Conservation (phyloP, 345 rosid genomes). For the Hirschfeldia incana region DNA sequence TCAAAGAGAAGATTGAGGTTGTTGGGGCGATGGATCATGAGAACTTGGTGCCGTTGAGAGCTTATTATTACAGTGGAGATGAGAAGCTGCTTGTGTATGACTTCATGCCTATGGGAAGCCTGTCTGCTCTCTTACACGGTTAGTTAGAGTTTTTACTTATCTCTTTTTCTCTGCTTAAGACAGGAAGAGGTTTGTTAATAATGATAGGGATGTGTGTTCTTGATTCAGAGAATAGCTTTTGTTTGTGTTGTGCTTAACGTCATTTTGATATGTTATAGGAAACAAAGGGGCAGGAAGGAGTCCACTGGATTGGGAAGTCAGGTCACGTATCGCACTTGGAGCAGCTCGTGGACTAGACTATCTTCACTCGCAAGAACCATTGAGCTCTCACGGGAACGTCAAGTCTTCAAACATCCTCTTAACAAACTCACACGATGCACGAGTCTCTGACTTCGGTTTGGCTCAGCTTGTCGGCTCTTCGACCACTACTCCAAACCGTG, state of each 20-base stretch:
- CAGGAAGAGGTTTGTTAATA: neutral
- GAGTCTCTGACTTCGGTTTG: constrained; percentile 91
- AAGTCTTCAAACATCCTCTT: constrained; percentile 91
- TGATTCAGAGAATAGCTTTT: neutral
- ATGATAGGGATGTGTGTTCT: neutral
- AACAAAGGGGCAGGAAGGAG: constrained; percentile 91
- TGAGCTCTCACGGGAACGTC: constrained; percentile 82
- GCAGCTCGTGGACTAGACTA: constrained; percentile 84
- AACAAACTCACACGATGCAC: constrained; percentile 64
- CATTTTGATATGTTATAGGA: constrained; percentile 46
- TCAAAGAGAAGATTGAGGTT: constrained; percentile 76
- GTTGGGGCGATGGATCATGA: constrained; percentile 93
- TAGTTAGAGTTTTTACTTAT: too few relatives aligned
- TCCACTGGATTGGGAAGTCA: constrained; percentile 80
- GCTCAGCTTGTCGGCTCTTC: constrained; percentile 80
- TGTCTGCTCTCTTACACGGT: constrained; percentile 92
- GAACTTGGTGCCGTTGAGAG: constrained; percentile 80
- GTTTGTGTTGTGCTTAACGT: neutral
- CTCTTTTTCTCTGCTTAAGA: too few relatives aligned
- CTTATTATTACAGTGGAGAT: constrained; percentile 85
- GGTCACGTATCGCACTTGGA: constrained; percentile 79
- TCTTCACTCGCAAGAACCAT: constrained; percentile 84
- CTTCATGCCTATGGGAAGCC: constrained; percentile 98
- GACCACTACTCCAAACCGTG: constrained; percentile 70
- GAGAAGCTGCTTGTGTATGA: constrained; percentile 96